A percentile compares a stretch with the other conserved stretches of the same genome.
Evolutionary conservation across 352 stramenopile species (phyloP).

Genomic region (Globisporangium nunn): DNA sequence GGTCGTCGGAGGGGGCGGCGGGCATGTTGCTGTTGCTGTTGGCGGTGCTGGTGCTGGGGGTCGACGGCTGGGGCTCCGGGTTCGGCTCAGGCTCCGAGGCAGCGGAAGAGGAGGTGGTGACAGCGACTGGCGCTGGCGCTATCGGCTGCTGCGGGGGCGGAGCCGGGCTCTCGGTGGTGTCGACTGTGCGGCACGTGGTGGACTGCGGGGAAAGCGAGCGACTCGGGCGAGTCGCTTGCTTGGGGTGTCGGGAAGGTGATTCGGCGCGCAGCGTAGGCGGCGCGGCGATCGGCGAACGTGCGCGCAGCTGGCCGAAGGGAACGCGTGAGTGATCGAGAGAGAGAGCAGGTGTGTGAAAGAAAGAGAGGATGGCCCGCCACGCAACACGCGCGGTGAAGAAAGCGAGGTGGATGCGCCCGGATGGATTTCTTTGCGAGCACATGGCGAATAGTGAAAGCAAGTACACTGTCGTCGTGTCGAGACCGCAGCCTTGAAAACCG

Average conservation of each 20-base stretch:
- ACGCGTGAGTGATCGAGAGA: not conserved
- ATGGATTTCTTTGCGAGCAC: slow-evolving; percentile 7
- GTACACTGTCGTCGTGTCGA: not conserved
- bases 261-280: not conserved
- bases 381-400: not conserved
- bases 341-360: not conserved
- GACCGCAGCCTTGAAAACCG: too few species aligned
- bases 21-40: slow-evolving; percentile 5
- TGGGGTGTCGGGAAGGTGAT: not conserved
- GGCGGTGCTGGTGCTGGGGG: not conserved
- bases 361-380: not conserved
- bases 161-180: slow-evolving; percentile 7
- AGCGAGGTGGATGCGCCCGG: slow-evolving; percentile 1
- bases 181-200: slow-evolving; percentile 12
- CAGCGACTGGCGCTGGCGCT: not conserved
- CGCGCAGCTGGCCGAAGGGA: slow-evolving; percentile 5
- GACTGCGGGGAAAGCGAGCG: slow-evolving; percentile 5
- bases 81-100: not conserved
- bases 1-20: not conserved
- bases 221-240: not conserved
- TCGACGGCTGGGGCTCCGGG: not conserved
- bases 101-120: not conserved
- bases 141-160: not conserved
- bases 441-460: slow-evolving; percentile 3
- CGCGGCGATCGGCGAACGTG: slow-evolving; percentile 2